These are phyloP conservation scores for Phytopythium litorale DNA, from an alignment of 352 stramenopile genomes.

Conservation along the genomic window DNA sequence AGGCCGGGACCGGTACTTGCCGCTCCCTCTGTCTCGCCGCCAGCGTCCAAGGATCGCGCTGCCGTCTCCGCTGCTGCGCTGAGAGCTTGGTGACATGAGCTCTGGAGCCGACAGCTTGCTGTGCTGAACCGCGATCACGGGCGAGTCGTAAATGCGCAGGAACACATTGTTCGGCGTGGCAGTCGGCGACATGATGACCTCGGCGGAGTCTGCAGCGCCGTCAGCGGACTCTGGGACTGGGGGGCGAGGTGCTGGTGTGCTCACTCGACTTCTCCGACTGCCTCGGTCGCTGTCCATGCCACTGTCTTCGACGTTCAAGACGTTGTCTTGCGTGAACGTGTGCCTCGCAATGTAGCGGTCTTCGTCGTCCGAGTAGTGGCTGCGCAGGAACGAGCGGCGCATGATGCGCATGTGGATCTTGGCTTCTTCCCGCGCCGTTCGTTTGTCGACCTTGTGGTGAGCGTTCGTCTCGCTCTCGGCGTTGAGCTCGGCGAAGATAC, in stretches of 20 bases:
- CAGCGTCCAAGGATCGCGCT: not conserved
- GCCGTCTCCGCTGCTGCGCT: not conserved
- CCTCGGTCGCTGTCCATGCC: not conserved
- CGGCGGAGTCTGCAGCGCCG: not conserved
- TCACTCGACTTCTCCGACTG: not conserved
- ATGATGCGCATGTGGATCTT: constrained; percentile 72
- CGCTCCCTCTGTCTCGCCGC: not conserved
- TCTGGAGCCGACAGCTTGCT: constrained; percentile 10
- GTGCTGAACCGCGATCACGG: constrained; percentile 31
- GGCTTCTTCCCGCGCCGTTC: constrained; percentile 37
- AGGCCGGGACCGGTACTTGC: not conserved
- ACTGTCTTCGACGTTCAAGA: not conserved
- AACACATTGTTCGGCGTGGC: constrained; percentile 52
- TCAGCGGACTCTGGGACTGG: not conserved
- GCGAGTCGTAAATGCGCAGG: constrained; percentile 69
- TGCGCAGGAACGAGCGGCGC: constrained; percentile 64
- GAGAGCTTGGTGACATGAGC: not conserved
- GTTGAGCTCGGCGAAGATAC: constrained; percentile 85
- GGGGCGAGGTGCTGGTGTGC: not conserved
- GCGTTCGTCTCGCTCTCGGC: constrained; percentile 7
- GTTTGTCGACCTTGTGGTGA: constrained; percentile 7
- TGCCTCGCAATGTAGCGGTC: constrained; percentile 7
- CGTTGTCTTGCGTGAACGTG: not conserved
- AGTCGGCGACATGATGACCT: constrained; percentile 8
- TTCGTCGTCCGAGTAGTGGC: constrained; percentile 47